These are phyloP conservation scores for Ceriops zippeliana DNA, from an alignment of 345 rosid species.

Conservation along the genomic window DNA sequence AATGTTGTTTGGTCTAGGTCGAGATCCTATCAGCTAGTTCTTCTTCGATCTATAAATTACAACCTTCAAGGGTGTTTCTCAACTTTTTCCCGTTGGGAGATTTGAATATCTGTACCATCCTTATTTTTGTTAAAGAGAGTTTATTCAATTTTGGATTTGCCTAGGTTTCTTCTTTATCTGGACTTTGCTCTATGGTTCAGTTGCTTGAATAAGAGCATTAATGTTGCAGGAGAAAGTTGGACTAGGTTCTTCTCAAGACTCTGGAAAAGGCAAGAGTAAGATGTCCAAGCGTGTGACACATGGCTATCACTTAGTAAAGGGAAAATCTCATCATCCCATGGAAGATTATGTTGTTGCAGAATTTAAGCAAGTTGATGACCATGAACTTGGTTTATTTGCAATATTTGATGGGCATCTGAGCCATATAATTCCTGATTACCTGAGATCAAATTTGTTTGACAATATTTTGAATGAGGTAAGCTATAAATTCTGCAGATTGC, in stretches of 20 bases:
- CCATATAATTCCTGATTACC: constrained; percentile 70
- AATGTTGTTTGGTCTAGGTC: too few relatives aligned
- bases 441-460: constrained; percentile 67
- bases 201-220: neutral
- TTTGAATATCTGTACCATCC: neutral
- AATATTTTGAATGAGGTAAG: constrained; percentile 78
- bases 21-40: too few relatives aligned
- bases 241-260: constrained; percentile 58
- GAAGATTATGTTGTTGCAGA: constrained; percentile 79
- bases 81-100: too few relatives aligned
- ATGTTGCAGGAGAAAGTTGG: constrained; percentile 65
- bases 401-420: constrained; percentile 91
- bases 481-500: neutral
- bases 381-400: constrained; percentile 89
- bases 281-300: constrained; percentile 65
- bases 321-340: constrained; percentile 68
- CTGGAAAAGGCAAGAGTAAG: constrained; percentile 93
- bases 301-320: constrained; percentile 83
- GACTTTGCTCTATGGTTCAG: neutral
- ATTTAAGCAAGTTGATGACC: constrained; percentile 65
- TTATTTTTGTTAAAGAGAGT: neutral
- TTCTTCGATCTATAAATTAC: too few relatives aligned
- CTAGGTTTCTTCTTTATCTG: neutral
- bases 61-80: too few relatives aligned
- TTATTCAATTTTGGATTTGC: neutral